These are phyloP conservation scores for Penicillium concentricum DNA, from an alignment of 2,329 filamentous ascomycete species.

Conservation along the genomic window DNA sequence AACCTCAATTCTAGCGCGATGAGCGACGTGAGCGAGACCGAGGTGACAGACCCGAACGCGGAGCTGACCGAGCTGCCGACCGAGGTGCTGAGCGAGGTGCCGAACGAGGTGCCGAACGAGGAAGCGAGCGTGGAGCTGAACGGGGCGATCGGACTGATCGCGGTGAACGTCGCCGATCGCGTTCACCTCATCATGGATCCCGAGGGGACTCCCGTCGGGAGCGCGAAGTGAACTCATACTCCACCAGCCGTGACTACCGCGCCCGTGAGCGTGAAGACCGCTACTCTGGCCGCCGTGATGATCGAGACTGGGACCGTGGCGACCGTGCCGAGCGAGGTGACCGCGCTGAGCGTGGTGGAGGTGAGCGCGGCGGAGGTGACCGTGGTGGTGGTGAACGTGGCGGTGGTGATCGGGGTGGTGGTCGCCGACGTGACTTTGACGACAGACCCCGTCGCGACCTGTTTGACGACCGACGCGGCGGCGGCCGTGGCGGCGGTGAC, in stretches of 20 bases:
- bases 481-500: conserved; percentile 35
- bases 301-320: conserved; percentile 65
- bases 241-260: conserved; percentile 86
- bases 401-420: conserved; percentile 56
- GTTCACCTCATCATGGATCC: conserved; percentile 76
- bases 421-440: conserved; percentile 60
- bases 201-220: conserved; percentile 65
- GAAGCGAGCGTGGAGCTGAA: conserved; percentile 44
- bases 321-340: conserved; percentile 19
- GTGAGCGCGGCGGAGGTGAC: not conserved
- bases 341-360: conserved; percentile 13
- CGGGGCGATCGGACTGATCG: conserved; percentile 43
- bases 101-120: conserved; percentile 43
- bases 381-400: conserved; percentile 2
- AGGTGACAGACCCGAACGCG: conserved; percentile 44
- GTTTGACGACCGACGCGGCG: conserved; percentile 58
- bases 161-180: conserved; percentile 72
- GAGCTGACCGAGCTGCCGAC: conserved; percentile 36
- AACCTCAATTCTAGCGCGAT: conserved; percentile 41
- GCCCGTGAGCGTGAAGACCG: conserved; percentile 92
- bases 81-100: conserved; percentile 52
- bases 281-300: conserved; percentile 71
- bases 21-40: conserved; percentile 46
- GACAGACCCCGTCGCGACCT: conserved; percentile 60
- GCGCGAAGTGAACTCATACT: conserved; percentile 79